phyloP scores from a whole-genome alignment of 2,329 filamentous ascomycete species.

The Colletotrichum salicis region DNA sequence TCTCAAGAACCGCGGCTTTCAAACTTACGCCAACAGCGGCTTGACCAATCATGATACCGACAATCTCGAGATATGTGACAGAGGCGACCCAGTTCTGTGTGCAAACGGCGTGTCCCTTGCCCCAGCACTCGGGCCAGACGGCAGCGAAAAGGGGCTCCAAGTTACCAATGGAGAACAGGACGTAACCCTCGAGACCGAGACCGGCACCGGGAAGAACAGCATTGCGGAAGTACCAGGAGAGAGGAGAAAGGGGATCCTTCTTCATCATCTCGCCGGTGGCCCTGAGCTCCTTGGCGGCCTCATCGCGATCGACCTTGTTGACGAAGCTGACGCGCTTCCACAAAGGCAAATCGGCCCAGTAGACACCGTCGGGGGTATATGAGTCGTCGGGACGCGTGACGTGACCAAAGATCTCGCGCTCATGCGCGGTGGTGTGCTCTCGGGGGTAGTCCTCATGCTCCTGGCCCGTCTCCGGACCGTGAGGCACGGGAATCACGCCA shows the following conservation, averaged over 20 bases:
- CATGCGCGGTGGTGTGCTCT: conserved; percentile 57
- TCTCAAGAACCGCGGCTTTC: neutral
- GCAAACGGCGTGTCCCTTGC: conserved; percentile 69
- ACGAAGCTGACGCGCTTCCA: conserved; percentile 80
- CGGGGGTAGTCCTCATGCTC: conserved; percentile 59
- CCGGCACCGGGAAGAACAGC: conserved; percentile 93
- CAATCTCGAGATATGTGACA: conserved; percentile 91
- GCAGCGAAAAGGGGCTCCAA: conserved; percentile 82
- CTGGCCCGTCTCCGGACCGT: conserved; percentile 60
- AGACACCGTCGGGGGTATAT: conserved; percentile 83
- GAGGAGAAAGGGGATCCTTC: conserved; percentile 82
- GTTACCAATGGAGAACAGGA: conserved; percentile 97
- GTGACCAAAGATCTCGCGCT: conserved; percentile 76
- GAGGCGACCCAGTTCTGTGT: conserved; percentile 82
- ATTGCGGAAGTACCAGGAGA: conserved; percentile 89
- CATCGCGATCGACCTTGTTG: conserved; percentile 74
- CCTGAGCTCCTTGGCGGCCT: conserved; percentile 74
- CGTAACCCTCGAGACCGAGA: conserved; percentile 92
- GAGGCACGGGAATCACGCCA: conserved; percentile 67
- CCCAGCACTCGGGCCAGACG: conserved; percentile 85
- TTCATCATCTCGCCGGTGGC: conserved; percentile 84
- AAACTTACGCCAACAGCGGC: conserved; percentile 80
- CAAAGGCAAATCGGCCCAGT: conserved; percentile 91
- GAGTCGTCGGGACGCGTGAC: conserved; percentile 89
- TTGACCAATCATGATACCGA: conserved; percentile 95